Percentiles rank a stretch among this genome's conserved stretches.
Conservation (phyloP, 1,284 basidiomycete species). For the Apiotrichum domesticum region DNA sequence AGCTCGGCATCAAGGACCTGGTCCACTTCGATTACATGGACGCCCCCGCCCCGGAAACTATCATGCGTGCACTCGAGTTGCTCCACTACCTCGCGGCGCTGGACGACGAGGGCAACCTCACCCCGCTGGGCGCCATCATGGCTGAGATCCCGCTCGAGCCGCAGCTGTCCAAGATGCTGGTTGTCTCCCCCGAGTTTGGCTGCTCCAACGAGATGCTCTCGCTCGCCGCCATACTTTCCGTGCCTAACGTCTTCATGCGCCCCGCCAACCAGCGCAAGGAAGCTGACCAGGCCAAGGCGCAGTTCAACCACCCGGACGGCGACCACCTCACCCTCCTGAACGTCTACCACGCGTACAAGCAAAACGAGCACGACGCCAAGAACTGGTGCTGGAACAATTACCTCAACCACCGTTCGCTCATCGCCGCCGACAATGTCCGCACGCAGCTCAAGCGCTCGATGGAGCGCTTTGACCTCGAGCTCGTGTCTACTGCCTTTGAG, state of each 20-base stretch:
- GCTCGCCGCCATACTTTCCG: constrained; percentile 89
- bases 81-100: constrained; percentile 88
- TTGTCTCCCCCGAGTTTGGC: constrained; percentile 87
- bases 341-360: constrained; percentile 88
- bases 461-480: constrained; percentile 80
- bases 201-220: constrained; percentile 95
- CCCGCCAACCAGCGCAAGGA: constrained; percentile 82
- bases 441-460: constrained; percentile 83
- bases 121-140: constrained; percentile 83
- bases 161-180: constrained; percentile 91
- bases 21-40: constrained; percentile 95
- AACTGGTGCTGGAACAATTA: constrained; percentile 95
- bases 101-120: constrained; percentile 91
- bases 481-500: constrained; percentile 66
- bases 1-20: constrained; percentile 87
- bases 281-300: constrained; percentile 84
- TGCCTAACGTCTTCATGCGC: constrained; percentile 89
- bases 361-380: constrained; percentile 65
- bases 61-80: constrained; percentile 95
- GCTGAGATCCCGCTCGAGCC: constrained; percentile 98
- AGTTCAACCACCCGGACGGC: constrained; percentile 85
- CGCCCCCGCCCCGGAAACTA: constrained; percentile 91
- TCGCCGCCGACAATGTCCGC: constrained; percentile 94
- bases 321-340: constrained; percentile 95
- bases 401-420: constrained; percentile 73